phyloP scores from a whole-genome alignment of 2,329 filamentous ascomycete genomes.

The Talaromyces piceae region DNA sequence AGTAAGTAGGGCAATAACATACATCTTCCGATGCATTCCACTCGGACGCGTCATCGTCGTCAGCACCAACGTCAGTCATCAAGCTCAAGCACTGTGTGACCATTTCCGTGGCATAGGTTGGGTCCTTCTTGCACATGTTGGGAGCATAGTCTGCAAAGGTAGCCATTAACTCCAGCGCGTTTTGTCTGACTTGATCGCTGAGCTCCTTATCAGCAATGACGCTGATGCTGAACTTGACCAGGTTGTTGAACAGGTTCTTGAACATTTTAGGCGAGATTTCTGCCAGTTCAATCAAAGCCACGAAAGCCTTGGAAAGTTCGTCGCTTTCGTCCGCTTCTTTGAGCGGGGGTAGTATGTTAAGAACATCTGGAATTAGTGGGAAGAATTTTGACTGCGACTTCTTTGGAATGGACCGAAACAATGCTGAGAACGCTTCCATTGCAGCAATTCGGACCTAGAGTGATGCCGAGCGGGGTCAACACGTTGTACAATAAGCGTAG shows the following conservation, averaged over 20 bases:
- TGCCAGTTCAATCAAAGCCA: slow-evolving; percentile 88
- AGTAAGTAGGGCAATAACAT: slow-evolving; percentile 30
- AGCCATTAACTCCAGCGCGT: slow-evolving; percentile 92
- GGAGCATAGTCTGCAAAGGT: slow-evolving; percentile 95
- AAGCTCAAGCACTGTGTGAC: slow-evolving; percentile 95
- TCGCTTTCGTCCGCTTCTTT: slow-evolving; percentile 89
- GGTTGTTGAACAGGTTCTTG: slow-evolving; percentile 82
- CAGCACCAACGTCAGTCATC: slow-evolving; percentile 93
- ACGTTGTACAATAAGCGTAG: neutral
- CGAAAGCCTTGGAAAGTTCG: slow-evolving; percentile 78
- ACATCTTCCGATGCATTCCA: slow-evolving; percentile 92
- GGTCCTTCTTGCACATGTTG: slow-evolving; percentile 88
- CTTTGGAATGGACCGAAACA: slow-evolving; percentile 86
- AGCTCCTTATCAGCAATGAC: slow-evolving; percentile 96
- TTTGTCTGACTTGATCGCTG: slow-evolving; percentile 81
- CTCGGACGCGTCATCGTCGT: slow-evolving; percentile 89
- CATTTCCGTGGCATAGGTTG: slow-evolving; percentile 90
- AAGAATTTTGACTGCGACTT: slow-evolving; percentile 87
- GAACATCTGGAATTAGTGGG: slow-evolving; percentile 75
- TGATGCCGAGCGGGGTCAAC: slow-evolving; percentile 13
- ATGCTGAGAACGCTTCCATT: slow-evolving; percentile 93
- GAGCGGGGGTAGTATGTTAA: slow-evolving; percentile 89
- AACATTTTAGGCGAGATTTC: slow-evolving; percentile 98
- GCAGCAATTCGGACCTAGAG: slow-evolving; percentile 76
- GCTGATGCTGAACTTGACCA: slow-evolving; percentile 86